Conservation (phyloP, 129 eudicot genomes). For the Oenanthe sinensis region DNA sequence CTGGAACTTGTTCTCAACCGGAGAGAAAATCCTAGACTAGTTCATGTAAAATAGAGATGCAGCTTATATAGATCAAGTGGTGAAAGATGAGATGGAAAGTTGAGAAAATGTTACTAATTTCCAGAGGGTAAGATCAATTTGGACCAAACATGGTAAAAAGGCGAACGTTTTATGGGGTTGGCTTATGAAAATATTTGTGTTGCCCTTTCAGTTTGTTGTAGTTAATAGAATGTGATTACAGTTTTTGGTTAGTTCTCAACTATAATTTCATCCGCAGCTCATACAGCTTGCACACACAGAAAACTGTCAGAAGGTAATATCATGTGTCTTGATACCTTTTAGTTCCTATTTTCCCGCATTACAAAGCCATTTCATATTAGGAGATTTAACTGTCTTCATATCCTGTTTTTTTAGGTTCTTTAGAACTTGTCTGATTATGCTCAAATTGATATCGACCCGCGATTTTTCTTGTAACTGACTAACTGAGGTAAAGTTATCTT, state of each 20-base stretch:
- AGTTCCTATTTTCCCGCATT: neutral
- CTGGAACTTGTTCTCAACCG: slow-evolving; percentile 88
- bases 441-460: too few species aligned
- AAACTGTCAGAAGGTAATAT: slow-evolving; percentile 1
- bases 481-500: neutral
- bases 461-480: neutral
- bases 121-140: neutral
- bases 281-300: neutral
- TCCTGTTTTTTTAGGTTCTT: neutral
- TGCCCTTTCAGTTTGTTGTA: neutral
- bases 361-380: neutral
- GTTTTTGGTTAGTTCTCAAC: neutral
- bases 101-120: neutral
- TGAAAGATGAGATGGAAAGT: neutral
- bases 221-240: neutral
- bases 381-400: neutral
- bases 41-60: slow-evolving; percentile 1
- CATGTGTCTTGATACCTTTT: neutral
- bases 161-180: neutral
- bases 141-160: neutral
- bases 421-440: too few species aligned
- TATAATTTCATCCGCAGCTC: neutral
- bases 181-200: neutral
- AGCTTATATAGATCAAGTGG: slow-evolving; percentile 7
- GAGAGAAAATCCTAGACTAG: slow-evolving; percentile 84